Percentiles rank a stretch among this genome's conserved stretches.
Evolutionary conservation across 169 alveolate genomes (phyloP).

Genomic region (Cryptosporidium muris): DNA sequence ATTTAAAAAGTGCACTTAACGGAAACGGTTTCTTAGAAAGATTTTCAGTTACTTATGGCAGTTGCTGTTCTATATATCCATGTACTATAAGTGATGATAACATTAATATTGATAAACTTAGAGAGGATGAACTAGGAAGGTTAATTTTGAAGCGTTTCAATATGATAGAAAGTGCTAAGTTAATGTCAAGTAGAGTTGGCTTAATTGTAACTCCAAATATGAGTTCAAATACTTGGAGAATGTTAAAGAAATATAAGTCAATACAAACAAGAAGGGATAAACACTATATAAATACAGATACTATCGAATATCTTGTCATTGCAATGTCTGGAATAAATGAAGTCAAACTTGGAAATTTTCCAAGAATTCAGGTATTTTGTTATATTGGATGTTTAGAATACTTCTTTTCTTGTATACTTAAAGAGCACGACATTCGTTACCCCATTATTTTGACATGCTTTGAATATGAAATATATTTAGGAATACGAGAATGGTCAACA

Average conservation of each 20-base stretch:
- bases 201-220: slow-evolving; percentile 43
- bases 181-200: slow-evolving; percentile 12
- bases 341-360: slow-evolving; percentile 43
- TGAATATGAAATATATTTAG: slow-evolving; percentile 55
- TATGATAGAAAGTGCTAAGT: slow-evolving; percentile 32
- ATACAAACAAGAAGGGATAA: slow-evolving; percentile 5
- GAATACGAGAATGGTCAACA: slow-evolving; percentile 50
- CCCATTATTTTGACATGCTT: slow-evolving; percentile 43
- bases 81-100: background rate
- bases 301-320: slow-evolving; percentile 39
- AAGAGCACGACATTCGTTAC: background rate
- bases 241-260: slow-evolving; percentile 1
- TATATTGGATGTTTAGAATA: slow-evolving; percentile 58
- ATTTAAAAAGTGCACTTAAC: background rate
- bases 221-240: slow-evolving; percentile 22
- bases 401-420: slow-evolving; percentile 9
- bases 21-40: no score
- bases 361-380: slow-evolving; percentile 56
- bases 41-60: no score
- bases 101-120: background rate
- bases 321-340: slow-evolving; percentile 40
- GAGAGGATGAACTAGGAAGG: background rate
- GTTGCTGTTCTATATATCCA: no score
- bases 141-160: slow-evolving; percentile 35
- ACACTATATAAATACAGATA: slow-evolving; percentile 4